Conservation (phyloP, 2,329 filamentous ascomycete species). For the Fusarium falciforme region DNA sequence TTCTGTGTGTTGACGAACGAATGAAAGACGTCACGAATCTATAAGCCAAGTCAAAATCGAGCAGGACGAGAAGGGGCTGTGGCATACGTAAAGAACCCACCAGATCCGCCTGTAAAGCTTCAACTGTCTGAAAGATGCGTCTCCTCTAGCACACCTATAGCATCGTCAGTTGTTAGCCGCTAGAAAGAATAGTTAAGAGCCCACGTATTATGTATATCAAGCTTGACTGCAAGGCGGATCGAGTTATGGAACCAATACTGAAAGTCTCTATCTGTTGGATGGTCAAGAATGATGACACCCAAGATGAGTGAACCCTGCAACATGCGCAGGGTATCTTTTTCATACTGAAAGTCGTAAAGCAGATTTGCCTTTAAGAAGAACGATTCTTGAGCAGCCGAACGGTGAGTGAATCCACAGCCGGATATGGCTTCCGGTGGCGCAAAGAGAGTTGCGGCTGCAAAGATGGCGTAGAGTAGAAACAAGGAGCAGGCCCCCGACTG, state of each 20-base stretch:
- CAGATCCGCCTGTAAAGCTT: conserved; percentile 29
- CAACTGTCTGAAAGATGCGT: not conserved
- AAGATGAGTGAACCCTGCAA: conserved; percentile 29
- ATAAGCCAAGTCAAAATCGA: accelerated
- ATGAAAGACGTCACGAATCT: conserved; percentile 24
- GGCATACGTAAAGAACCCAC: conserved; percentile 32
- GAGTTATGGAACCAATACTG: conserved; percentile 37
- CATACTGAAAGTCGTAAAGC: conserved; percentile 32
- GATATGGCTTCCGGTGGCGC: conserved; percentile 6
- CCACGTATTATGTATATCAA: conserved; percentile 17
- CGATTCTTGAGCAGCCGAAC: conserved; percentile 10
- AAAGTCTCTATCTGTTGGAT: conserved; percentile 26
- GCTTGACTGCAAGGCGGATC: conserved; percentile 7
- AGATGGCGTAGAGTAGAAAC: conserved; percentile 22
- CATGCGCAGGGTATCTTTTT: conserved; percentile 6
- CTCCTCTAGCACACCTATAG: not conserved
- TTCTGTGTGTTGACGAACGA: conserved; percentile 23
- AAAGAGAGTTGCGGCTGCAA: not conserved
- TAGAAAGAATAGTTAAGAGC: not conserved
- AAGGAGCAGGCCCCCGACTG: conserved; percentile 11
- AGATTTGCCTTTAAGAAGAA: conserved; percentile 34
- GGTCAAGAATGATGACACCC: conserved; percentile 14
- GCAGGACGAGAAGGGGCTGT: accelerated
- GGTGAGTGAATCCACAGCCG: conserved; percentile 20
- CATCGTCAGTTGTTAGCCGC: accelerated